Percentiles rank a stretch among this genome's conserved stretches.
phyloP scores from a whole-genome alignment of 2,329 filamentous ascomycete species.

The Ceratocystis alfenasii region DNA sequence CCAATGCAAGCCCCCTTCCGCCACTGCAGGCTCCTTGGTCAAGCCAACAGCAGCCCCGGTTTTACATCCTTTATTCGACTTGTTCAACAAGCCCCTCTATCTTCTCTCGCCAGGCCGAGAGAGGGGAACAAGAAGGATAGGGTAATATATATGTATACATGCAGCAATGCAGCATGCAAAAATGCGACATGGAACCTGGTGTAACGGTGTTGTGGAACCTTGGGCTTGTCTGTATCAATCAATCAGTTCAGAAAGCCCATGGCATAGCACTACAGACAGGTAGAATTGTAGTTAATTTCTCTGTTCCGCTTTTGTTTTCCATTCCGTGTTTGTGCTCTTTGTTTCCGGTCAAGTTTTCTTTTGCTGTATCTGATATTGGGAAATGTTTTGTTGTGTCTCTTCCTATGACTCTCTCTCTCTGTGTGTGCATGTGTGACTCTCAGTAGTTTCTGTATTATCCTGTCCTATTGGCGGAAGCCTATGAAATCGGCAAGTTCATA shows the following conservation, averaged over 20 bases:
- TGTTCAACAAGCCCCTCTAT: background rate
- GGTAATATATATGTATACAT: constrained; percentile 1
- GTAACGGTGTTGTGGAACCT: constrained; percentile 4
- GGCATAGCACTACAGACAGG: background rate
- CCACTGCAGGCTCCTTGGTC: background rate
- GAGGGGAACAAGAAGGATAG: background rate
- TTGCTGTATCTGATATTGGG: background rate
- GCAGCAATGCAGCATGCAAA: background rate
- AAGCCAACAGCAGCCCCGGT: background rate
- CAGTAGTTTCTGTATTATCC: background rate
- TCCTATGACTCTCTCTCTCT: background rate
- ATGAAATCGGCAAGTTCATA: background rate
- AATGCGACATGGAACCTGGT: background rate
- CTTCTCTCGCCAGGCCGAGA: background rate
- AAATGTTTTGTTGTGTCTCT: background rate
- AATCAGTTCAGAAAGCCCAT: background rate
- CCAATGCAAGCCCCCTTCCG: background rate
- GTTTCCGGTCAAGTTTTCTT: background rate
- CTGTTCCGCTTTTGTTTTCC: background rate
- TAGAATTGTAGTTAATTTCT: background rate
- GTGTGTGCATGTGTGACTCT: background rate
- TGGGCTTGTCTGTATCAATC: background rate
- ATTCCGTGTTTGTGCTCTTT: background rate
- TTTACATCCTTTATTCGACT: background rate
- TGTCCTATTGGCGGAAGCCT: background rate